A percentile compares a stretch with the other conserved stretches of the same genome.
Conservation (phyloP, 257 asterid species). For the Linderniella brevidens region DNA sequence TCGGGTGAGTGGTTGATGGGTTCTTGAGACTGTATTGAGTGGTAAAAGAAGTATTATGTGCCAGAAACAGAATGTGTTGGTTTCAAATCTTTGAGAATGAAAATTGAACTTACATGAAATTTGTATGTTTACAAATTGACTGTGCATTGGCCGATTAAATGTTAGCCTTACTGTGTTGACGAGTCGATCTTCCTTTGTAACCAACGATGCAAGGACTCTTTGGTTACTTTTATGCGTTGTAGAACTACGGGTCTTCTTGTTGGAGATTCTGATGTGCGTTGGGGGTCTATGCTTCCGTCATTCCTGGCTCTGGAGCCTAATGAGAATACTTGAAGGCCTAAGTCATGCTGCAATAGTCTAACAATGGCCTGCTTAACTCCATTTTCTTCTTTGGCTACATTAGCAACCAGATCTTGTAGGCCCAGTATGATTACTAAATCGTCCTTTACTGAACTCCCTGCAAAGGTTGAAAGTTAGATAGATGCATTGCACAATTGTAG, state of each 20-base stretch:
- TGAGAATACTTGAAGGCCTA: conserved; percentile 58
- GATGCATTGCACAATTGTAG: not conserved
- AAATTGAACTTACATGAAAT: too few species aligned
- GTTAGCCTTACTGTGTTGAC: conserved; percentile 7
- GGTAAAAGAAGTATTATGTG: too few species aligned
- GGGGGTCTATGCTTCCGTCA: conserved; percentile 11
- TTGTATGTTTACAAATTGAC: too few species aligned
- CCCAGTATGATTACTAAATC: conserved; percentile 54
- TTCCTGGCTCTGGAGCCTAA: conserved; percentile 16
- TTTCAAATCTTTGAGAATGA: too few species aligned
- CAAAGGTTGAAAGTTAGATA: not conserved
- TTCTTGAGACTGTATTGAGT: not conserved
- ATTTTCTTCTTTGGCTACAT: conserved; percentile 14
- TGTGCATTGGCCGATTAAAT: too few species aligned
- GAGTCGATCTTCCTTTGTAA: conserved; percentile 25
- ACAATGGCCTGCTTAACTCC: conserved; percentile 41
- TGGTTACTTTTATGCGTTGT: conserved; percentile 46
- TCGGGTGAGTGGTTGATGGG: not conserved
- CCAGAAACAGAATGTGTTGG: too few species aligned
- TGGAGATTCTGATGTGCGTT: conserved; percentile 22
- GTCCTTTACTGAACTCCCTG: conserved; percentile 58
- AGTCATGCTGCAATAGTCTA: conserved; percentile 43
- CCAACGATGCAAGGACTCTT: conserved; percentile 55
- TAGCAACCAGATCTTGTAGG: conserved; percentile 18
- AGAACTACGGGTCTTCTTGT: conserved; percentile 61